These are phyloP conservation scores for Hypericum perforatum DNA, from an alignment of 345 rosid species.

Conservation along the genomic window DNA sequence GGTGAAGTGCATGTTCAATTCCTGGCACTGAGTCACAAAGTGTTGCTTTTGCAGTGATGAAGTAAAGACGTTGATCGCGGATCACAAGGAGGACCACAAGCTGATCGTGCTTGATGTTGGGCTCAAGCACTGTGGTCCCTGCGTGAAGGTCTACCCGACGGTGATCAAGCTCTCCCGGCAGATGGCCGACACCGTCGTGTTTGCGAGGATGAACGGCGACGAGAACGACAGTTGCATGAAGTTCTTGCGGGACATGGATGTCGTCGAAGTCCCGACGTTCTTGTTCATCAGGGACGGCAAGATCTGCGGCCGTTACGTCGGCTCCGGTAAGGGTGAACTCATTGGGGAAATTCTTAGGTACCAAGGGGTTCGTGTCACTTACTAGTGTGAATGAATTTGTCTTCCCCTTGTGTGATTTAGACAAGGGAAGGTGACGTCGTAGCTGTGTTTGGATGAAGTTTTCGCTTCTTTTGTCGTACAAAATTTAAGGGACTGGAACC, in stretches of 20 bases:
- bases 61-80: conserved; percentile 65
- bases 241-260: conserved; percentile 77
- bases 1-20: too few relatives aligned
- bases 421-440: too few relatives aligned
- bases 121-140: conserved; percentile 81
- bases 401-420: too few relatives aligned
- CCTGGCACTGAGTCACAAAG: too few relatives aligned
- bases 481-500: too few relatives aligned
- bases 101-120: conserved; percentile 85
- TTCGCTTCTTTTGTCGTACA: too few relatives aligned
- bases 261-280: conserved; percentile 77
- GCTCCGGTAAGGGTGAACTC: conserved; percentile 93
- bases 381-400: not conserved
- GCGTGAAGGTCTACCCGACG: conserved; percentile 93
- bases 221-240: conserved; percentile 92
- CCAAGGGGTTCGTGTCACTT: conserved; percentile 83
- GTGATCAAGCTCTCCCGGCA: conserved; percentile 66
- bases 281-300: conserved; percentile 72
- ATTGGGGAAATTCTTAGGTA: conserved; percentile 84
- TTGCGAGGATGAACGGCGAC: conserved; percentile 89
- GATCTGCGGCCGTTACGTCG: conserved; percentile 74
- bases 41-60: conserved; percentile 33
- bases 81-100: conserved; percentile 53
- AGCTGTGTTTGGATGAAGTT: too few relatives aligned
- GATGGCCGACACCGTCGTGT: conserved; percentile 63